Evolutionary conservation across 805 yeast genomes (phyloP), one percentile per base, ranked within the genome.

Genomic region (Kodamaea hsintzibuensis): DNA sequence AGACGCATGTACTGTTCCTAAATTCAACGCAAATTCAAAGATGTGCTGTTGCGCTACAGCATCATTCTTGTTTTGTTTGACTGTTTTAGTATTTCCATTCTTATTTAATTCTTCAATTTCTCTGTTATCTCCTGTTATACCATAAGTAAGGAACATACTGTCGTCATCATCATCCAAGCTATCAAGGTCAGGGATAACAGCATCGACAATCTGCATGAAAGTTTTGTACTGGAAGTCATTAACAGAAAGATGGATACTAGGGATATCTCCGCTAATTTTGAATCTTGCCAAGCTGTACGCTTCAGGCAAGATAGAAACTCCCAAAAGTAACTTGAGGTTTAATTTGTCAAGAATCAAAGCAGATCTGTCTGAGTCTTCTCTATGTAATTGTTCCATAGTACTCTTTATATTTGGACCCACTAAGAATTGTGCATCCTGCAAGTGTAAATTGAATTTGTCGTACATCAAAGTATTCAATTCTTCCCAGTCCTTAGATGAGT

Each of bases 151-250:
- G 53, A 76, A 74, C 1, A 67, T 61, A 52, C 74, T 68, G 3
- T 67, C 66, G 4, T 63, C 72, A 17, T 73, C 78, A 1, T 58
- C 62, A 9, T 73, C 76, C 3, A 57, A 55, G 33, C 62, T 61
- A 10, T 75, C 78, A 51, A 76, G 65, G 14, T 60, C 40, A 1
- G 97, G 98, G 9, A 91, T 77, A 17, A 86, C 82, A 8, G 76
- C 80, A 49, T 87, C 88, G 35, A 93, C 73, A 44, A 93, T 72
- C 54, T 85, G 83, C 93, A 95, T 86, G 62, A 95, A 74, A 1
- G 91, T 83, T 67, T 91, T 89, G 71, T 96, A 96, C 66, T 96
- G 97, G 62, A 85, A 88, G 66, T 95, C 98, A 60, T 89, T 89
- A 63, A 95, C 67, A 30, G 88, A 80, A 3, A 95, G 84, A 30